Base-by-base conservation (phyloP, 2,329 filamentous ascomycete species). In the Monilinia aucupariae region DNA sequence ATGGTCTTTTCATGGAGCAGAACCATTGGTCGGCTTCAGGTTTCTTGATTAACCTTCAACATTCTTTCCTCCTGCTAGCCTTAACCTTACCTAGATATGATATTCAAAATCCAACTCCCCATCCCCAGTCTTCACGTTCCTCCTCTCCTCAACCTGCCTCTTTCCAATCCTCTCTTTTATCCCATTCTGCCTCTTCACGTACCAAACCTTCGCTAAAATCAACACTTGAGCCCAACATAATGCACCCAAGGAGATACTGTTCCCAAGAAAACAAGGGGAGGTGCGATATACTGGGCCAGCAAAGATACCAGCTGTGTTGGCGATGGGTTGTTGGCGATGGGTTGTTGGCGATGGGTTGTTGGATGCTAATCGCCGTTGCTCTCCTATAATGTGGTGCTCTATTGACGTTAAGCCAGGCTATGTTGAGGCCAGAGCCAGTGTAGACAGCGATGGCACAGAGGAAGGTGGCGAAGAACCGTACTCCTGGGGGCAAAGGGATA, bases 381-480 rank as follows among this genome's bases (percentile, higher is more conserved):
- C 79, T 75, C 6, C 76, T 71, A 66, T 79, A 80, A 64, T 81
- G 76, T 3, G 77, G 77, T 25, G 78, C 78, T 10, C 76, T 71
- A 59, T 79, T 81, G 64, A 77, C 75, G 49, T 77, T 78, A 22
- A 80, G 71, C 79, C 79, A 81, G 7, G 77, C 78, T 55, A 78
- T 65, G 66, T 80, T 80, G 20, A 80, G 66, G 0, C 82, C 82
- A 0, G 79, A 76, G 1, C 77, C 77, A 9, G 75, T 78, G 64
- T 82, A 82, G 2, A 80, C 76, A 1, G 78, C 77, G 8, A 80
- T 72, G 2, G 78, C 79, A 53, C 76, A 78, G 15, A 83, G 71
- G 69, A 79, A 82, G 0, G 78, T 79, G 3, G 76, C 79, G 62
- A 82, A 80, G 71, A 79, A 82, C 61, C 78, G 76, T 53, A 68